Base-by-base conservation (phyloP, 441 rosid genomes). In the Corymbia citriodora region DNA sequence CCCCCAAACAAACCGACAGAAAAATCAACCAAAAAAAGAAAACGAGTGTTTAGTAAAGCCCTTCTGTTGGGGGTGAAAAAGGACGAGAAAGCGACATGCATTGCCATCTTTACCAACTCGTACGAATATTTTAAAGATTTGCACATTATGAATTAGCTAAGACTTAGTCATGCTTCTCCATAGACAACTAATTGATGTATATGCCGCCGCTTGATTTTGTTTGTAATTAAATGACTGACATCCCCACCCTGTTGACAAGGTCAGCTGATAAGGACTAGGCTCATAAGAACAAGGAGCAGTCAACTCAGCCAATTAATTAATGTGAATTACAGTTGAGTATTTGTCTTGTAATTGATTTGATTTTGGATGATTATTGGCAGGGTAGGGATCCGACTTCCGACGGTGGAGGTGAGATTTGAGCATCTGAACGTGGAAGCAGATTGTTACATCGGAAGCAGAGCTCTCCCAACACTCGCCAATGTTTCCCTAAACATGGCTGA, bases 391-490 rank as follows among this genome's bases (percentile, higher is more conserved):
- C 65, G 31, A 18, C 97, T 95, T 90, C 98, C 97, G 8, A 94
- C 94, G 1, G 97, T 96, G 29, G 96, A 95, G 90, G 95, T 95
- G 12, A 90, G 96, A 63, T 95, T 92, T 29, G 93, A 95, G 7
- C 87, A 92, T 16, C 83, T 96, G 87, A 94, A 92, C 2, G 52
- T 92, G 9, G 94, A 91, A 74, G 97, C 97, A 6, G 93, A 92
- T 31, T 94, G 96, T 91, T 91, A 94, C 81, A 40, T 96, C 0
- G 96, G 98, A 9, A 91, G 90, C 40, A 93, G 96, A 89, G 96
- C 97, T 68, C 95, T 96, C 40, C 97, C 96, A 11, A 93, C 98
- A 6, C 96, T 97, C 72, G 90, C 92, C 21, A 97, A 97, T 90
- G 87, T 91, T 16, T 92, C 95, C 57, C 92, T 95, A 89, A 96